Conservation (phyloP, 768 basidiomycete species). For the Leccinum subtestaceum region DNA sequence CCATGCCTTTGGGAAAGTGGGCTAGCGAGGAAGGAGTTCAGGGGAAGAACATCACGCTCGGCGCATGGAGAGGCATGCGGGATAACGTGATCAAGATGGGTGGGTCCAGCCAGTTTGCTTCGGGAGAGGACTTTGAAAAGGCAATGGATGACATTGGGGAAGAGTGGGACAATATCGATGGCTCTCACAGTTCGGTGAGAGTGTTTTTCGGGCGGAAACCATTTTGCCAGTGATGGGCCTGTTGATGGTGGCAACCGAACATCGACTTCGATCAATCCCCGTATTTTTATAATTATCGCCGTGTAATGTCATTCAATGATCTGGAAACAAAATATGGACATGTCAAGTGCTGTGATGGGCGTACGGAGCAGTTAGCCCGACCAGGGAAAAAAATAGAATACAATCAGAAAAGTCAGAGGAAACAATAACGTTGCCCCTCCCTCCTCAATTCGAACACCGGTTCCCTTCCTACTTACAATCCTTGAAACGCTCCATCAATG, state of each 20-base stretch:
- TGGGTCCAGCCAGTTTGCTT: conserved; percentile 12
- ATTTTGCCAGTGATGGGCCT: not conserved
- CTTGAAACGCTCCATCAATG: conserved; percentile 55
- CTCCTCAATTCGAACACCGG: not conserved
- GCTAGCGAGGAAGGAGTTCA: conserved; percentile 23
- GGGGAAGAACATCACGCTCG: conserved; percentile 14
- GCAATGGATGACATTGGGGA: conserved; percentile 15
- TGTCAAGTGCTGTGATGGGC: not conserved
- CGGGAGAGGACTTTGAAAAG: conserved; percentile 21
- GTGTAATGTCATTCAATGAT: not conserved
- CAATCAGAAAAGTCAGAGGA: not conserved
- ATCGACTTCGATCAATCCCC: not conserved
- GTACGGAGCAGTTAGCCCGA: not conserved
- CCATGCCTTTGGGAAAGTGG: conserved; percentile 24
- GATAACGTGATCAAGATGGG: conserved; percentile 20
- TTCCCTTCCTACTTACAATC: conserved; percentile 25
- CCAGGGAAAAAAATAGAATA: not conserved
- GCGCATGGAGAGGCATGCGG: conserved; percentile 25
- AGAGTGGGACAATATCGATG: conserved; percentile 26
- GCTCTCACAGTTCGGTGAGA: conserved; percentile 8
- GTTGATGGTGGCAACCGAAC: not conserved
- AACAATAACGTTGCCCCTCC: not conserved
- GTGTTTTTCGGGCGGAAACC: conserved; percentile 18
- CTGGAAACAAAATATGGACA: not conserved
- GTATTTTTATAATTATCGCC: not conserved